Evolutionary conservation across 75 land plant genomes (phyloP), one percentile per base, ranked within the genome.

Genomic region (Pinus taeda): DNA sequence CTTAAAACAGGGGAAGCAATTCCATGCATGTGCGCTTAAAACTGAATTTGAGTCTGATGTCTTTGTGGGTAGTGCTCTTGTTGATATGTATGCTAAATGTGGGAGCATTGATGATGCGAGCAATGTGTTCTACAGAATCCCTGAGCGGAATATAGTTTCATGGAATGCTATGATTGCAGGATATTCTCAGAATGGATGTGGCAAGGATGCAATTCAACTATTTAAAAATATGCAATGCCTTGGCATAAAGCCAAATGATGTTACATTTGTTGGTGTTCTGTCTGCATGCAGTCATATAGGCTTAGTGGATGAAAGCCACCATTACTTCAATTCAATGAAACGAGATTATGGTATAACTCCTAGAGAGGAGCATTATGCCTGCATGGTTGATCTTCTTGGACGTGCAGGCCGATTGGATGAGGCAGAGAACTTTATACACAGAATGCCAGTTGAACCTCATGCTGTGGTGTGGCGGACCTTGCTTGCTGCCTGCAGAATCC

Each of bases 71-170:
- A 85, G 76, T 74, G 79, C 90, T 57, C 65, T 81, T 22, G 85
- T 90, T 82, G 90, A 87, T 76, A 87, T 87, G 89, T 90, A 90
- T 83, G 86, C 87, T 18, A 90, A 87, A 81, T 85, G 89, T 75
- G 92, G 90, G 15, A 81, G 77, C 26, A 76, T 90, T 36, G 73
- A 81, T 74, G 83, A 83, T 74, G 81, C 84, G 17, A 30, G 77
- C 64, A 74, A 71, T 63, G 13, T 88, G 6, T 62, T 84, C 22
- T 82, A 87, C 4, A 29, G 59, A 42, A 73, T 84, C 61, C 30
- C 1, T 3, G 53, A 53, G 6, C 61, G 88, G 12, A 30, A 81
- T 6, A 59, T 82, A 13, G 69, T 86, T 13, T 80, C 86, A 33
- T 91, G 93, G 93, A 91, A 88, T 60, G 75, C 77, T 59, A 12